Evolutionary conservation across 768 basidiomycete genomes (phyloP).

Genomic region (Collybiopsis confluens): DNA sequence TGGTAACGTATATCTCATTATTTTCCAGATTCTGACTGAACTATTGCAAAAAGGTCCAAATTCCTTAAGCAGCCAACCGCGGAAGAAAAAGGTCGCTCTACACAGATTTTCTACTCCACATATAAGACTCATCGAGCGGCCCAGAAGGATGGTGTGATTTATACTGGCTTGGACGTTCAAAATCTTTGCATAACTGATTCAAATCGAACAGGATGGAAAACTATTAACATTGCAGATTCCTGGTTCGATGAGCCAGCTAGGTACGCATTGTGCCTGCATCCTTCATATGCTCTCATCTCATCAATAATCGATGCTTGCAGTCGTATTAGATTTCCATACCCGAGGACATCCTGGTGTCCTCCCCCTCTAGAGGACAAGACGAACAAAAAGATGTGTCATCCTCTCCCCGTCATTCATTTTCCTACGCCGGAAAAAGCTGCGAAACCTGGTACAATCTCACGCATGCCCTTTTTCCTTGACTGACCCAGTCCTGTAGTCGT

Average conservation of each 20-base stretch:
- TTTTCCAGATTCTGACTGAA: neutral
- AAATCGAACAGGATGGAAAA: conserved; percentile 1
- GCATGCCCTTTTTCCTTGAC: neutral
- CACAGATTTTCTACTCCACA: neutral
- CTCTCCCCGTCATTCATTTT: neutral
- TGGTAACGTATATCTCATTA: neutral
- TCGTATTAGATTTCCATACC: neutral
- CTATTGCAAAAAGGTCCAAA: neutral
- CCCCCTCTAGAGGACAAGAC: conserved; percentile 3
- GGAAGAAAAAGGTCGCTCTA: neutral
- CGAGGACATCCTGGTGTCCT: neutral
- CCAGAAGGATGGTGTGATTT: conserved; percentile 3
- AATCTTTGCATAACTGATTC: neutral
- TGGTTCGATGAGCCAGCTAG: neutral
- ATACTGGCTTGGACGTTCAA: neutral
- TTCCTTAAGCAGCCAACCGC: neutral
- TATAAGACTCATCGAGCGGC: neutral
- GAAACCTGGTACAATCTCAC: neutral
- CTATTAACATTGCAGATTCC: neutral
- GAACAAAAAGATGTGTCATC: conserved; percentile 2
- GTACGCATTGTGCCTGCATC: neutral
- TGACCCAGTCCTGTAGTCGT: neutral
- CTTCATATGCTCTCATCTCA: neutral
- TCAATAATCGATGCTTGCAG: neutral
- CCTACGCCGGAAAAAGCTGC: neutral